A percentile compares a stretch with the other conserved stretches of the same genome.
phyloP scores from a whole-genome alignment of 345 rosid species.

The Lepidium aucheri region DNA sequence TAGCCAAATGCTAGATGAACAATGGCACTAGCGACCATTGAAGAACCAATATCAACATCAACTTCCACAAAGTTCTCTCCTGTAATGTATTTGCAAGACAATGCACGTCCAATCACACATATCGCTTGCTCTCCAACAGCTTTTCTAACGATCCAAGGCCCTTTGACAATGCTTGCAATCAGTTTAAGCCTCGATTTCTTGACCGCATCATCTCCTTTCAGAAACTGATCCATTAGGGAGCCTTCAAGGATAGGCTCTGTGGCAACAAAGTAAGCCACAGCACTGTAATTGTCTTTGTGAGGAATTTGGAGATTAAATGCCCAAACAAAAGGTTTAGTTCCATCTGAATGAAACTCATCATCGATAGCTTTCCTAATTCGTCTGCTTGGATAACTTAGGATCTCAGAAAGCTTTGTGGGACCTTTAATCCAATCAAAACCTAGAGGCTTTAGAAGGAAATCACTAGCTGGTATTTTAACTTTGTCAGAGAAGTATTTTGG shows the following conservation, averaged over 20 bases:
- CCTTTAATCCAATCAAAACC: constrained; percentile 93
- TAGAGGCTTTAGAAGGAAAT: constrained; percentile 65
- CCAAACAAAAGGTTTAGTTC: constrained; percentile 75
- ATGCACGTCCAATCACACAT: constrained; percentile 81
- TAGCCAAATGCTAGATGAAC: constrained; percentile 93
- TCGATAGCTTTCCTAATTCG: constrained; percentile 60
- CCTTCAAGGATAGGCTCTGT: constrained; percentile 59
- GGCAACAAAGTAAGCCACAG: constrained; percentile 71
- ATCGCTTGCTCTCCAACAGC: constrained; percentile 99
- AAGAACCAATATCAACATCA: constrained; percentile 93
- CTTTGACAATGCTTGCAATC: constrained; percentile 90
- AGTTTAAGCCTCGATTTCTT: constrained; percentile 78
- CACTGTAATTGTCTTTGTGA: constrained; percentile 81
- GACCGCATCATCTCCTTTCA: constrained; percentile 69
- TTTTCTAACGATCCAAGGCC: constrained; percentile 94
- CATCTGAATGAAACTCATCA: constrained; percentile 40
- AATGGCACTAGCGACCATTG: constrained; percentile 91
- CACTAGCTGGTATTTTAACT: constrained; percentile 68
- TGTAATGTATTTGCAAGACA: constrained; percentile 51
- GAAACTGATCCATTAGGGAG: constrained; percentile 60
- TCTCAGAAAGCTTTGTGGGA: constrained; percentile 47
- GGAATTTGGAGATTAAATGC: constrained; percentile 94
- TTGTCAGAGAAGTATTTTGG: constrained; percentile 65
- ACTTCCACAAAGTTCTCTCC: constrained; percentile 58
- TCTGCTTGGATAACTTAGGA: constrained; percentile 45